Evolutionary conservation across 352 stramenopile genomes (phyloP).

Genomic region (Globisporangium cederbergense): DNA sequence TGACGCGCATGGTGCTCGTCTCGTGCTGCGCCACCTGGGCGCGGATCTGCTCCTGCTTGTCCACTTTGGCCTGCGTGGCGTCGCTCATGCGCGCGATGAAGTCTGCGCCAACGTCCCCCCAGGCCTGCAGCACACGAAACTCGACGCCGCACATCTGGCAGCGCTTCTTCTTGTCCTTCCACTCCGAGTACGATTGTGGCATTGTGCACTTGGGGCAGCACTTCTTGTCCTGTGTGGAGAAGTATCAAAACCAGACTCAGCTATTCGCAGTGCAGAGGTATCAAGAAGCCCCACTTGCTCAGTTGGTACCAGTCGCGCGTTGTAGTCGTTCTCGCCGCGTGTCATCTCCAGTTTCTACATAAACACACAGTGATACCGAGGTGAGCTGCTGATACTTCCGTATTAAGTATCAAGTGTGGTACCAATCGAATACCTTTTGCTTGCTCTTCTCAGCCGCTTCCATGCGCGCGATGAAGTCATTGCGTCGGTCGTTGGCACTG

Average conservation of each 20-base stretch:
- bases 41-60: conserved; percentile 53
- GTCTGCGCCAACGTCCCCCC: conserved; percentile 60
- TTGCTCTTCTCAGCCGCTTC: conserved; percentile 75
- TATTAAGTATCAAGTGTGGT: not conserved
- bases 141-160: conserved; percentile 77
- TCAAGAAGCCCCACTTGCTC: not conserved
- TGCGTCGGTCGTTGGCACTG: not conserved
- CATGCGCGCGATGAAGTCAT: conserved; percentile 72
- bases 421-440: conserved; percentile 42
- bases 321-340: conserved; percentile 76
- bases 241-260: not conserved
- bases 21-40: conserved; percentile 38
- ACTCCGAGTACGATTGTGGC: conserved; percentile 77
- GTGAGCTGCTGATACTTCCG: not conserved
- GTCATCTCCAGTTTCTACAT: conserved; percentile 68
- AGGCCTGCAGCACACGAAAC: conserved; percentile 70
- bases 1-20: conserved; percentile 24
- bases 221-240: conserved; percentile 63
- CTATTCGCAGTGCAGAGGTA: not conserved
- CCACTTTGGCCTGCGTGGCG: conserved; percentile 30
- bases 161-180: conserved; percentile 85
- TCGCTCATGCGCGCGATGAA: conserved; percentile 67
- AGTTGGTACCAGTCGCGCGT: conserved; percentile 38
- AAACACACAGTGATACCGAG: not conserved
- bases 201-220: conserved; percentile 63